phyloP scores from a whole-genome alignment of 2,329 filamentous ascomycete genomes.

The Sporothrix pallida region DNA sequence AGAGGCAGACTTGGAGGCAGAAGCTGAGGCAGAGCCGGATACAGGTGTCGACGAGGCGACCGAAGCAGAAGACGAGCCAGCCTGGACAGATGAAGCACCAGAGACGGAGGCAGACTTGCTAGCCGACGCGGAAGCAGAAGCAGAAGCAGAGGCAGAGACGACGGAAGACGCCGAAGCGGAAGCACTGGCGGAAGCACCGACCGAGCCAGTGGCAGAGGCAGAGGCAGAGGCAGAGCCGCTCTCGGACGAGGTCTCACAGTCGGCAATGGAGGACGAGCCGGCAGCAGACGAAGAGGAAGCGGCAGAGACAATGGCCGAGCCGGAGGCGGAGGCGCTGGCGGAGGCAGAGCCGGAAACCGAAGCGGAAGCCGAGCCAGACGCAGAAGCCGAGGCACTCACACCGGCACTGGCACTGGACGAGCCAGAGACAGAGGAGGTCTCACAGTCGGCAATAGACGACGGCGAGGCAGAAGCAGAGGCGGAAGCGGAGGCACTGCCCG shows the following conservation, averaged over 20 bases:
- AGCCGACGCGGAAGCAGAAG: background rate
- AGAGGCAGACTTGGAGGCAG: background rate
- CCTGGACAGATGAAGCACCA: too few relatives aligned
- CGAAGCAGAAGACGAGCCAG: too few relatives aligned
- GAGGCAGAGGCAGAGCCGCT: background rate
- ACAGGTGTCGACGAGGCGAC: too few relatives aligned
- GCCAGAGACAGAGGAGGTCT: background rate
- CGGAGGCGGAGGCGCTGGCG: background rate
- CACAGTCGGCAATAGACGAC: constrained; percentile 11
- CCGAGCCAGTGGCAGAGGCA: background rate
- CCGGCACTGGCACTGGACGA: background rate
- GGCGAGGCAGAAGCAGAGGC: background rate
- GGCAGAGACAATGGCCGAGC: background rate
- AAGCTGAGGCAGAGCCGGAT: background rate
- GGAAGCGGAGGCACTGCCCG: background rate
- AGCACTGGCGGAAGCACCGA: background rate
- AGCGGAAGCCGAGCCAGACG: background rate
- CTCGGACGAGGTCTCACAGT: constrained; percentile 2
- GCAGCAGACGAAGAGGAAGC: background rate
- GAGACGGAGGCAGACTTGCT: background rate
- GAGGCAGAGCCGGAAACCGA: background rate
- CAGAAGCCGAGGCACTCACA: background rate
- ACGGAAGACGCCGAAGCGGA: background rate
- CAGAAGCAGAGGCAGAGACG: background rate
- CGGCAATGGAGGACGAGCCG: constrained; percentile 3